Base-by-base conservation (phyloP, 345 rosid genomes). In the Pseudoturritis turrita region DNA sequence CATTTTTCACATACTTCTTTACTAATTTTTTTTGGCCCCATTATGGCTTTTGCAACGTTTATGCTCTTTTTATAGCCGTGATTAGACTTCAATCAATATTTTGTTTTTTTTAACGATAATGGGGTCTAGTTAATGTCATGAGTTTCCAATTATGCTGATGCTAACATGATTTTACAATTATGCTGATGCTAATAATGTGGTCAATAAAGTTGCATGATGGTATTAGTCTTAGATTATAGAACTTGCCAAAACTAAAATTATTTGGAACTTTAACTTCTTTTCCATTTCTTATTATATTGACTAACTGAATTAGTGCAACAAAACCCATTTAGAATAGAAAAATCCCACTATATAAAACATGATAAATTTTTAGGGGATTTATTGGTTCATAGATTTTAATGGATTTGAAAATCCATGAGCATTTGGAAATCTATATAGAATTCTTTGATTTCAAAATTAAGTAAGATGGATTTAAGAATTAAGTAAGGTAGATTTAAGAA, bases 181-280 rank as follows among this genome's bases (percentile, higher is more conserved):
- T 45, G 14, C 12, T 56, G 14, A 49, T 35, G 9, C n/a, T n/a
- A n/a, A 18, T 55, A 15, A 68, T 52, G 40, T 55, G 67, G 71
- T 70, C 79, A 76, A 56, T 31, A 70, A 56, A 76, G 79, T 76
- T 47, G 45, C 70, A 68, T 61, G 65, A 35, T 61, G 35, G 58
- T 73, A 37, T 33, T 29, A 43, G 39, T n/a, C n/a, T n/a, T n/a
- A n/a, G 3, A 29, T 74, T 75, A 53, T 36, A 68, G 81, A 72
- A 74, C 79, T 70, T 71, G 62, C 58, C 53, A 62, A 18, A 13
- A 47, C 55, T 72, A 47, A 23, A 15, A 36, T 26, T 52, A 23
- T 44, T 50, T 63, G 25, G 45, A 13, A 19, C 28, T 26, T 18
- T 39, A 26, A 51, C 63, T 21, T 41, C 22, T 23, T 52, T 62